Evolutionary conservation across 768 basidiomycete species (phyloP), one percentile per base, ranked within the genome.

Genomic region (Mycena filopes): DNA sequence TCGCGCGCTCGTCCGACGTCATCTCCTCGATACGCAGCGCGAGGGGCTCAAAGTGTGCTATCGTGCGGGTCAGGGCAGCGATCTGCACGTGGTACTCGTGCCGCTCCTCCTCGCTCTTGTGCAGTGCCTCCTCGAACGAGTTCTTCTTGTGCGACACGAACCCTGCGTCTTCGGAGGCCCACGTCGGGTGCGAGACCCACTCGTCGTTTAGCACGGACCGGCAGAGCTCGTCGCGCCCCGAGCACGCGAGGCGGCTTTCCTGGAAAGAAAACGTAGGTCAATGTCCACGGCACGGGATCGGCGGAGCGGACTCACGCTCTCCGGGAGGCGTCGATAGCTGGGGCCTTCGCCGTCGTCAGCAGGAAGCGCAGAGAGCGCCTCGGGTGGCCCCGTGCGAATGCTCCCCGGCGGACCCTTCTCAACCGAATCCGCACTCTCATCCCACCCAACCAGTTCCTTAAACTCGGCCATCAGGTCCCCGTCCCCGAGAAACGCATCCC

Each of bases 181-280:
- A 98, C 1, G 96, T 97, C 4, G 98, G 97, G 76, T 99, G 97
- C 16, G 97, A 98, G 13, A 99, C 95, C 97, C 98, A 99, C 69
- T 91, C 88, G 73, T 99, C 96, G 74, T 99, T 99, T 48, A 99
- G 86, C 29, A 99, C 96, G 29, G 95, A 95, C 75, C 96, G 93
- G 74, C 94, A 96, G 60, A 98, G 90, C 66, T 95, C 89, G 72
- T 98, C 96, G 29, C 98, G 90, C 13, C 93, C 96, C 4, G 98
- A 98, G 75, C 98, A 99, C 28, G 95, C 93, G 21, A 98, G 79
- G 42, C 87, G 85, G 68, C 91, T 87, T 80, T 99, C 97, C 96
- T 98, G 45, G 29, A 38, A 63, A 31, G 49, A 51, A 61, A 56
- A 15, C 36, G 12, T 2, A 36, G 36, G 61, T 48, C 43, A 63